Conservation (phyloP, 2,329 filamentous ascomycete species). For the Zasmidium citrigriseum region DNA sequence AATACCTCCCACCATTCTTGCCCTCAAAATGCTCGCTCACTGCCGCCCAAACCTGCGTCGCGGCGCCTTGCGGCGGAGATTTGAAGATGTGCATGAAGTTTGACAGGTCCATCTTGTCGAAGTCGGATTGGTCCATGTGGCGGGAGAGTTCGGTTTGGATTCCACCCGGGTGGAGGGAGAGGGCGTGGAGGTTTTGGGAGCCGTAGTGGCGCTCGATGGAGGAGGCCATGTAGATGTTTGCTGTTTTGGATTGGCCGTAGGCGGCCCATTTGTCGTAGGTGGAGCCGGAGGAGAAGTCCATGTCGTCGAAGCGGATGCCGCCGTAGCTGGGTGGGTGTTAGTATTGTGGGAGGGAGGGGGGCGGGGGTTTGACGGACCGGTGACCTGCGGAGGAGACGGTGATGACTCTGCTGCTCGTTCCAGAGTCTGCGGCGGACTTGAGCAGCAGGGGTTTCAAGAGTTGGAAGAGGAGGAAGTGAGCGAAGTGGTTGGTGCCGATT, state of each 20-base stretch:
- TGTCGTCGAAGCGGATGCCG: slow-evolving; percentile 41
- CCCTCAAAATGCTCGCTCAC: slow-evolving; percentile 45
- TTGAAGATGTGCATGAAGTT: slow-evolving; percentile 29
- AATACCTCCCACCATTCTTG: slow-evolving; percentile 49
- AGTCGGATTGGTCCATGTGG: slow-evolving; percentile 19
- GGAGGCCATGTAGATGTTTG: slow-evolving; percentile 54
- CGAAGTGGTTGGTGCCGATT: slow-evolving; percentile 52
- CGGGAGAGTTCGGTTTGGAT: slow-evolving; percentile 34
- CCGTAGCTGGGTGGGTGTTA: no score
- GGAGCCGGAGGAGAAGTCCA: slow-evolving; percentile 34
- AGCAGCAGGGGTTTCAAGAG: slow-evolving; percentile 51
- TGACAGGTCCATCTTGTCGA: slow-evolving; percentile 12
- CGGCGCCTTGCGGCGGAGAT: slow-evolving; percentile 49
- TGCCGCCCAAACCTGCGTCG: slow-evolving; percentile 50
- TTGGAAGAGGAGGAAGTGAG: slow-evolving; percentile 57
- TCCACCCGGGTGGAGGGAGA: slow-evolving; percentile 49
- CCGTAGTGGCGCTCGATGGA: slow-evolving; percentile 55
- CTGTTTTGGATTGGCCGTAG: slow-evolving; percentile 54
- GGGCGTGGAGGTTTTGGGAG: slow-evolving; percentile 45
- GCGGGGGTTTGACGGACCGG: no score
- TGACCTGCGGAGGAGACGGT: slow-evolving; percentile 48
- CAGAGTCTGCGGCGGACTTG: slow-evolving; percentile 35
- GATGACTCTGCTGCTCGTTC: slow-evolving; percentile 51
- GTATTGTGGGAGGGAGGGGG: no score
- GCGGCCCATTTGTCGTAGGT: slow-evolving; percentile 40